These are phyloP conservation scores for Aspergillus saccharolyticus DNA, from an alignment of 495 filamentous ascomycete genomes.

Conservation along the genomic window DNA sequence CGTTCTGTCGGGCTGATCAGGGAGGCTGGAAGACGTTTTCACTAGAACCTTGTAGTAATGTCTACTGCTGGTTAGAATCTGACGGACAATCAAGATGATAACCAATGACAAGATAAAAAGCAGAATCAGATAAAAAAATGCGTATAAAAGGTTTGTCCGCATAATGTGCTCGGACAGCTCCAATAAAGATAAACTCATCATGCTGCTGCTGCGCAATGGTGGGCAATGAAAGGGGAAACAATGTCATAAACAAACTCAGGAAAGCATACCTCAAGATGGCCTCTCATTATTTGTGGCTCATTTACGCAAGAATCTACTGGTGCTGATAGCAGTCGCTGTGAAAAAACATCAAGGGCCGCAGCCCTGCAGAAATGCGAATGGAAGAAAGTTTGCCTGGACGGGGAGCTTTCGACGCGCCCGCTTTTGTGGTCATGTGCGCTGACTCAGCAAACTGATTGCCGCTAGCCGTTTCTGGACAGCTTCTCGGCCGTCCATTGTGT, in stretches of 20 bases:
- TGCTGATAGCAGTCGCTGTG: conserved; percentile 3
- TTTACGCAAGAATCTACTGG: conserved; percentile 14
- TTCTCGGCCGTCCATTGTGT: neutral
- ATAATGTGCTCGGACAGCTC: conserved; percentile 87
- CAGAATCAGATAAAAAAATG: conserved; percentile 41
- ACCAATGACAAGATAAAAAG: conserved; percentile 5
- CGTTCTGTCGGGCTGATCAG: conserved; percentile 19
- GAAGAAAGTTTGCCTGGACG: conserved; percentile 19
- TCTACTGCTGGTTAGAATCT: conserved; percentile 26
- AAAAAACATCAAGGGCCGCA: conserved; percentile 30
- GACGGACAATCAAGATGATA: conserved; percentile 7
- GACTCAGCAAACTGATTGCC: conserved; percentile 21
- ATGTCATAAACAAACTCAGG: neutral
- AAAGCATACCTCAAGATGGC: conserved; percentile 34
- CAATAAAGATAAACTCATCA: conserved; percentile 70
- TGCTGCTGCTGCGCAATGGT: conserved; percentile 38
- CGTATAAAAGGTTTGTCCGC: conserved; percentile 47
- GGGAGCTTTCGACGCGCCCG: conserved; percentile 19
- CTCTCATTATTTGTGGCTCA: conserved; percentile 27
- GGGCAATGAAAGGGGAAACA: conserved; percentile 1
- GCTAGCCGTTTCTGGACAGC: conserved; percentile 1
- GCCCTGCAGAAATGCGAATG: conserved; percentile 24
- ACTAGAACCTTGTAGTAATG: conserved; percentile 33
- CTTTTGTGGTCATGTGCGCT: conserved; percentile 18
- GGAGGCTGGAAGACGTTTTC: conserved; percentile 39